Conservation (phyloP, 202 grass and related monocot species). For the Carex sylvatica region DNA sequence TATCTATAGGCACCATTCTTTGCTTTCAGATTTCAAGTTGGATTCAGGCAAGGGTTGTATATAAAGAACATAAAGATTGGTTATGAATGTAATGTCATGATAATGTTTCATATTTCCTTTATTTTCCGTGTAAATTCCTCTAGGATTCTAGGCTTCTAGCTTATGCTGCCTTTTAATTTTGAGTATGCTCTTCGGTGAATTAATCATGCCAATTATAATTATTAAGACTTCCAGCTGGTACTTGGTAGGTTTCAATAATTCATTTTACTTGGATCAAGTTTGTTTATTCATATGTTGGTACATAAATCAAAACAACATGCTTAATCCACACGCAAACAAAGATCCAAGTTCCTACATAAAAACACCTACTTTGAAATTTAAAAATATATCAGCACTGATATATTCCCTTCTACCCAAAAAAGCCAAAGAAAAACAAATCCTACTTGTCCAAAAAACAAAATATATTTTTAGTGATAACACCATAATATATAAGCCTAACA, state of each 20-base stretch:
- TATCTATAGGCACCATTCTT: conserved; percentile 20
- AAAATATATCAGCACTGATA: not conserved
- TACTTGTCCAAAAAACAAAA: conserved; percentile 10
- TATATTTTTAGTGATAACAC: not conserved
- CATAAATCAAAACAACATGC: not conserved
- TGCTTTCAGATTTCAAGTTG: conserved; percentile 37
- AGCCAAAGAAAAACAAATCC: not conserved
- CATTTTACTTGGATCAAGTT: not conserved
- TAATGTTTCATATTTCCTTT: too few species aligned
- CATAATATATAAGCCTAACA: not conserved
- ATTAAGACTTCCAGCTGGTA: not conserved
- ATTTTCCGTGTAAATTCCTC: too few species aligned
- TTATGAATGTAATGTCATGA: too few species aligned
- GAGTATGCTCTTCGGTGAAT: not conserved
- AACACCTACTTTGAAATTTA: not conserved
- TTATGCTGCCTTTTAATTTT: not conserved
- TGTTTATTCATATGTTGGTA: not conserved
- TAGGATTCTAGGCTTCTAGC: too few species aligned
- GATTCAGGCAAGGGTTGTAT: conserved; percentile 29
- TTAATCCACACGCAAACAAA: not conserved
- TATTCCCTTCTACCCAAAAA: not conserved
- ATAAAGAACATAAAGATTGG: too few species aligned
- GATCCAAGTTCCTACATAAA: not conserved
- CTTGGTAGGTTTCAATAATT: not conserved
- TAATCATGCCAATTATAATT: not conserved